A percentile compares a stretch with the other conserved stretches of the same genome.
Evolutionary conservation across 2,329 filamentous ascomycete genomes (phyloP).

Genomic region (Stagonosporopsis rhizophila): DNA sequence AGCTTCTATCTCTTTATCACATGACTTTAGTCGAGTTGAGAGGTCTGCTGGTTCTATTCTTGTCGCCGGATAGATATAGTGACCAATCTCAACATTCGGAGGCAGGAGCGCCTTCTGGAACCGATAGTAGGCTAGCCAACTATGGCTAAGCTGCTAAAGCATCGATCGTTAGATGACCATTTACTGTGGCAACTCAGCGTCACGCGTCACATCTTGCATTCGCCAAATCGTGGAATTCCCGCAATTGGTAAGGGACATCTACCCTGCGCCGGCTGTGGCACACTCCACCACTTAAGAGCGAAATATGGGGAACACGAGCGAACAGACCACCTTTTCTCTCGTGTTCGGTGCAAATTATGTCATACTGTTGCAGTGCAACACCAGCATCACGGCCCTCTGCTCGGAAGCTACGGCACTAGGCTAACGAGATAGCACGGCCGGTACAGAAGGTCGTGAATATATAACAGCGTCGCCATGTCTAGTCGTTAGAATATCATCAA

Average conservation of each 20-base stretch:
- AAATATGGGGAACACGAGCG: constrained; percentile 22
- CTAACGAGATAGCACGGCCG: constrained; percentile 3
- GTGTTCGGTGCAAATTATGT: constrained; percentile 27
- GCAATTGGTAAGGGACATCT: constrained; percentile 1
- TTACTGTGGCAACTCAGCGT: constrained; percentile 13
- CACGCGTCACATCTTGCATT: constrained; percentile 2
- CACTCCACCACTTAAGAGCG: constrained; percentile 4
- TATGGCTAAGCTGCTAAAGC: neutral
- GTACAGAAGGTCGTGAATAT: constrained; percentile 13
- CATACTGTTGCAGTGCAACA: constrained; percentile 27
- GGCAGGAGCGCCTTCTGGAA: neutral
- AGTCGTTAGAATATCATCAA: constrained; percentile 1
- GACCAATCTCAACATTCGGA: constrained; percentile 16
- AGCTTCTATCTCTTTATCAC: neutral
- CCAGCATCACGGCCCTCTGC: constrained; percentile 17
- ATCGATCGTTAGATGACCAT: neutral
- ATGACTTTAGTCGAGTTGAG: neutral
- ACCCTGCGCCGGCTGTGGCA: constrained; percentile 10
- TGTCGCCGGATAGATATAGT: neutral
- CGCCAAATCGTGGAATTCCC: constrained; percentile 6
- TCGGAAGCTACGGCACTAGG: constrained; percentile 6
- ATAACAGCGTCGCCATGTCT: constrained; percentile 16
- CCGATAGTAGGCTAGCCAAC: neutral
- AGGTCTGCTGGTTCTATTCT: constrained; percentile 12
- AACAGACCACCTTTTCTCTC: constrained; percentile 14